Conservation (phyloP, 2,329 filamentous ascomycete genomes). For the Microdochium trichocladiopsis region DNA sequence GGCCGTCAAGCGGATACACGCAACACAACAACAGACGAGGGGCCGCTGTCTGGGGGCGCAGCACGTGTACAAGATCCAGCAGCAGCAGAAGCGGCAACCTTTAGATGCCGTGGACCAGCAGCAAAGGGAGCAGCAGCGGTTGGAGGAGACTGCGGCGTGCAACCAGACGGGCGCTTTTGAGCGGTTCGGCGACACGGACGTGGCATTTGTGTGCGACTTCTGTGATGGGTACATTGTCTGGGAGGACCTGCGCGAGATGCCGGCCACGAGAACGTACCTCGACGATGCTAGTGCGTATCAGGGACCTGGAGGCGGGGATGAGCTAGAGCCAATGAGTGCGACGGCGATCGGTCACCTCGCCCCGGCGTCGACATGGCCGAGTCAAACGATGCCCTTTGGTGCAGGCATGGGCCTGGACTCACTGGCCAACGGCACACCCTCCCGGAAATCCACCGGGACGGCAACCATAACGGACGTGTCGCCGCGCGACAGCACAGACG, state of each 20-base stretch:
- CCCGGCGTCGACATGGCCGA: not conserved
- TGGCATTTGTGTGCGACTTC: constrained; percentile 54
- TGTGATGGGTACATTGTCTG: constrained; percentile 54
- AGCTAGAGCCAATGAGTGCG: not conserved
- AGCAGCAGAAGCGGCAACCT: constrained; percentile 14
- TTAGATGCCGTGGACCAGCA: not conserved
- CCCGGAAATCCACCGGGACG: constrained; percentile 7
- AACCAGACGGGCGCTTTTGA: constrained; percentile 48
- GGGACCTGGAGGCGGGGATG: not conserved
- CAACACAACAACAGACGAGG: constrained; percentile 37
- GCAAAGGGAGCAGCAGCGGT: constrained; percentile 5
- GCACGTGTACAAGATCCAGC: constrained; percentile 43
- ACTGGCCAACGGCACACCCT: not conserved
- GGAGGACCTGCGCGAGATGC: constrained; percentile 47
- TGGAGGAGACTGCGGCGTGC: constrained; percentile 44
- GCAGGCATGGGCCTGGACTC: not conserved
- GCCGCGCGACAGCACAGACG: constrained; percentile 10
- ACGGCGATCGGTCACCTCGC: not conserved
- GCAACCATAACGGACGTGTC: too few relatives aligned
- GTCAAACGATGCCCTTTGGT: not conserved
- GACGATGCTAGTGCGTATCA: not conserved
- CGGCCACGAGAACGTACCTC: constrained; percentile 20
- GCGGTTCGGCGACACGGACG: constrained; percentile 44
- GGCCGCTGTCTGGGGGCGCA: constrained; percentile 49
- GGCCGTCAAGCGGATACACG: constrained; percentile 48